Percentiles rank a stretch among this genome's conserved stretches.
Conservation (phyloP, 2,329 filamentous ascomycete species). For the Calonectria pseudoturangicola region DNA sequence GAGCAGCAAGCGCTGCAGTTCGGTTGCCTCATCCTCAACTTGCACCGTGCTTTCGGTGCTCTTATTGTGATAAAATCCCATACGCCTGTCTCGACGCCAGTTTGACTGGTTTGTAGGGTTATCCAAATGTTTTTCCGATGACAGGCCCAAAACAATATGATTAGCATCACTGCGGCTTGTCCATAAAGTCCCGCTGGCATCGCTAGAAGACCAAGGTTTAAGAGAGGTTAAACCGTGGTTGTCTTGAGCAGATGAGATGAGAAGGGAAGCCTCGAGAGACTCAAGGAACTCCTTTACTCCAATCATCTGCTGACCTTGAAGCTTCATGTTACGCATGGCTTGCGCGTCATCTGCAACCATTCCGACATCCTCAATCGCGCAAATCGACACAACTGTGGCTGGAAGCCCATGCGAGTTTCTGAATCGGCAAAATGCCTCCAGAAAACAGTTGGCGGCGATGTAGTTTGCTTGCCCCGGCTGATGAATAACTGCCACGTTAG, state of each 20-base stretch:
- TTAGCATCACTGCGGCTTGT: neutral
- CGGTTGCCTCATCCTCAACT: neutral
- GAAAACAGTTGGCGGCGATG: slow-evolving; percentile 33
- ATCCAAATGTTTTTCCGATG: neutral
- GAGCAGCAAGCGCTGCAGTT: neutral
- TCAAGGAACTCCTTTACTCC: neutral
- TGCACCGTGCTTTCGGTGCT: neutral
- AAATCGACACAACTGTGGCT: neutral
- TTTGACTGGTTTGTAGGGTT: neutral
- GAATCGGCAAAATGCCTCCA: neutral
- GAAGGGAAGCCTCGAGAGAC: neutral
- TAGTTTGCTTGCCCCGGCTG: slow-evolving; percentile 43
- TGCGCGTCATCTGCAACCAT: neutral
- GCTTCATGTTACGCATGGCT: neutral
- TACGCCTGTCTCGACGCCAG: neutral
- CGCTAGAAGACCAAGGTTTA: neutral
- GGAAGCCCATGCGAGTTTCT: neutral
- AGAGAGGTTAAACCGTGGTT: too few relatives aligned
- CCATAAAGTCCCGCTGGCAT: neutral
- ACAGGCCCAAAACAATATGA: neutral
- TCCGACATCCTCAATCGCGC: neutral
- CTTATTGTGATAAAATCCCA: neutral
- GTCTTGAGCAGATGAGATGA: neutral
- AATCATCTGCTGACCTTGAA: neutral
- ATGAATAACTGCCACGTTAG: neutral